These are phyloP conservation scores for Rhamnella rubrinervis DNA, from an alignment of 331 rosid species.

Conservation along the genomic window DNA sequence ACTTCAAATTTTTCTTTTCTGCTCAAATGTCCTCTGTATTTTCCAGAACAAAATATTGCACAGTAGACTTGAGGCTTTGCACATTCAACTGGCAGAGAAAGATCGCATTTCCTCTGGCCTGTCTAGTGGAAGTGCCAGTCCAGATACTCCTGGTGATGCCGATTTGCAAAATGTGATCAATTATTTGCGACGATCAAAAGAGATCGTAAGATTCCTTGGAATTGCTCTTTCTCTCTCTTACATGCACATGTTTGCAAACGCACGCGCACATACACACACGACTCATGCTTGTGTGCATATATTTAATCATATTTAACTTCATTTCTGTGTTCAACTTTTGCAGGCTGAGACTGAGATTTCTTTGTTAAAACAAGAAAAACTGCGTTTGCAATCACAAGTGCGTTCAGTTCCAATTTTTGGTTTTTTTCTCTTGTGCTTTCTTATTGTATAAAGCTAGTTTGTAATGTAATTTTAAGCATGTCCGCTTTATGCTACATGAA, in stretches of 20 bases:
- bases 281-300: neutral
- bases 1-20: conserved; percentile 1
- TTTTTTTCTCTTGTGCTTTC: neutral
- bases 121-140: conserved; percentile 43
- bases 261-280: too few relatives aligned
- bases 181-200: conserved; percentile 88
- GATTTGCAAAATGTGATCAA: conserved; percentile 72
- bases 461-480: too few relatives aligned
- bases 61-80: conserved; percentile 81
- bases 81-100: conserved; percentile 83
- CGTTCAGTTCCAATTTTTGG: conserved; percentile 5
- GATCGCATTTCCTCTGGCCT: conserved; percentile 71
- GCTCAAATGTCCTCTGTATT: conserved; percentile 3
- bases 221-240: conserved; percentile 7
- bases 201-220: conserved; percentile 56
- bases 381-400: conserved; percentile 86
- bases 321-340: conserved; percentile 16
- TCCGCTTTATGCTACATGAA: too few relatives aligned
- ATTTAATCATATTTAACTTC: neutral
- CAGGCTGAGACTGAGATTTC: conserved; percentile 96
- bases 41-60: conserved; percentile 81
- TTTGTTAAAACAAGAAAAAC: conserved; percentile 75
- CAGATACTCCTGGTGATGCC: conserved; percentile 44
- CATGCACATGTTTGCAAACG: too few relatives aligned
- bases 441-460: neutral